phyloP scores from a whole-genome alignment of 441 rosid genomes.

The Daphne laureola region DNA sequence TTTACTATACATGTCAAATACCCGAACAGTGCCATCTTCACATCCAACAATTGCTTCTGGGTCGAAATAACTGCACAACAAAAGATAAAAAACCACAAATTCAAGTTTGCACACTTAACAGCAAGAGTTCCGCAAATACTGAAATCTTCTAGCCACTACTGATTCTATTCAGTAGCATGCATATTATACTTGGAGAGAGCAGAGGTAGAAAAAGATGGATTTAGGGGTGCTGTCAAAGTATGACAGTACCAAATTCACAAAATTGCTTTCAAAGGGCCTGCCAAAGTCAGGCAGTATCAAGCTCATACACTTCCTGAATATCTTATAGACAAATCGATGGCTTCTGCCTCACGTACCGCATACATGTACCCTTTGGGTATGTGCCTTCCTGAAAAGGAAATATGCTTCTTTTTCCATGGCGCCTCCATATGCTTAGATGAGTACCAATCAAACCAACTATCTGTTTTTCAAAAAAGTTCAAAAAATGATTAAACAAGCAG shows the following conservation, averaged over 20 bases:
- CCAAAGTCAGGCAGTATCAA: too few species aligned
- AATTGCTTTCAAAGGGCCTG: too few species aligned
- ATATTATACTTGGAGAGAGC: too few species aligned
- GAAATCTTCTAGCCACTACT: too few species aligned
- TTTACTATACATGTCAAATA: constrained; percentile 86
- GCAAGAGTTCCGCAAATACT: too few species aligned
- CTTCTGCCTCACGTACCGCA: constrained; percentile 47
- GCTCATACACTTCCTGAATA: too few species aligned
- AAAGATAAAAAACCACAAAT: too few species aligned
- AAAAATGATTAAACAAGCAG: constrained; percentile 1
- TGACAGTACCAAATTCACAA: too few species aligned
- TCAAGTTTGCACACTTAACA: too few species aligned
- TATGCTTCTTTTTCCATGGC: constrained; percentile 55
- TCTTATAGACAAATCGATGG: background rate
- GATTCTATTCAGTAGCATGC: too few species aligned
- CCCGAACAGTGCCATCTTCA: constrained; percentile 79
- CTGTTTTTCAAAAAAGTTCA: constrained; percentile 25
- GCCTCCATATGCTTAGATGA: constrained; percentile 78
- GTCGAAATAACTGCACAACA: constrained; percentile 52
- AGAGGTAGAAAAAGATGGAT: too few species aligned
- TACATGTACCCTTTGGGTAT: constrained; percentile 59
- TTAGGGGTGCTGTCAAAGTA: too few species aligned
- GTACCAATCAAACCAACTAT: constrained; percentile 81
- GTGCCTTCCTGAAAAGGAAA: constrained; percentile 73
- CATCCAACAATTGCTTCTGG: constrained; percentile 94